Evolutionary conservation across 305 asterid genomes (phyloP).

Genomic region (Solanum hybrid): DNA sequence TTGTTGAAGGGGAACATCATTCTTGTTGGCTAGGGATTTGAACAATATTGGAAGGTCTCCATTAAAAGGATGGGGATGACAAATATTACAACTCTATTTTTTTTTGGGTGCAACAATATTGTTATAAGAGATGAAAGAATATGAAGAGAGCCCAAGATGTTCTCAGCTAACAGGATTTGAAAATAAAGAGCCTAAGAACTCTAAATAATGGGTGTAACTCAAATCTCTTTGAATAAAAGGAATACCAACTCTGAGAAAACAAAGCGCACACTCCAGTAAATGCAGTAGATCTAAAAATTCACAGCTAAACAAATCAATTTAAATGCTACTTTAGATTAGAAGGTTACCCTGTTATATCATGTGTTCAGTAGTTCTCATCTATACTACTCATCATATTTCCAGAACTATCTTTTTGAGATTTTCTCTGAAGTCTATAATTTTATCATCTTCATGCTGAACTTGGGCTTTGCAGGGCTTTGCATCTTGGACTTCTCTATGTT

Average conservation of each 20-base stretch:
- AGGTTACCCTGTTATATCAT: background rate
- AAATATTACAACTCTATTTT: background rate
- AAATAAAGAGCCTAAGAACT: background rate
- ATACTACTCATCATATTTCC: background rate
- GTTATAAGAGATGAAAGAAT: background rate
- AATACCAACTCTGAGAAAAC: background rate
- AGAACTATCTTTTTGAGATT: background rate
- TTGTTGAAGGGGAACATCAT: background rate
- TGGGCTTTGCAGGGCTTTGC: slow-evolving; percentile 64
- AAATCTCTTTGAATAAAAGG: background rate
- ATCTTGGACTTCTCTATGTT: slow-evolving; percentile 92
- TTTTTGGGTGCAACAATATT: background rate
- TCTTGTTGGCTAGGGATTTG: background rate
- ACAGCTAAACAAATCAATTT: background rate
- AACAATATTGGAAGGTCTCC: background rate
- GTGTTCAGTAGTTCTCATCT: background rate
- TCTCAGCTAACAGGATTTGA: background rate
- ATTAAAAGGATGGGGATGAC: background rate
- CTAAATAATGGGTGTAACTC: background rate
- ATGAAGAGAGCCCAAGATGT: background rate
- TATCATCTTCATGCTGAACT: background rate
- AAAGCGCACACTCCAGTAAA: background rate
- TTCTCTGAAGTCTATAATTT: background rate
- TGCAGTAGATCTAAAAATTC: background rate
- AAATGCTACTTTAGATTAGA: background rate